These are phyloP conservation scores for Penicillium sp. DNA, from an alignment of 2,329 filamentous ascomycete species.

Conservation along the genomic window DNA sequence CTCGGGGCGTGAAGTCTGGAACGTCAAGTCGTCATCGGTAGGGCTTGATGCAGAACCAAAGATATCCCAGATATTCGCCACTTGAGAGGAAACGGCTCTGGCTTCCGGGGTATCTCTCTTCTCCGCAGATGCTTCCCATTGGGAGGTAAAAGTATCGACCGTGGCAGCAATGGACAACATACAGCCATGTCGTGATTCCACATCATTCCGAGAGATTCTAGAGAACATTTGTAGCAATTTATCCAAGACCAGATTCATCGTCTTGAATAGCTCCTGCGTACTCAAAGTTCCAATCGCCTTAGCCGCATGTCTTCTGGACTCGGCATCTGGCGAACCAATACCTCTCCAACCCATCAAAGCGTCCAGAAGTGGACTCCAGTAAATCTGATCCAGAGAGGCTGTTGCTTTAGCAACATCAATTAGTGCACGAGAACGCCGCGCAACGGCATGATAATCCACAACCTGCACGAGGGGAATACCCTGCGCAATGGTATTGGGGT, in stretches of 20 bases:
- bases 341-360: conserved; percentile 82
- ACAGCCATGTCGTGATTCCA: conserved; percentile 46
- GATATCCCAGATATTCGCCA: conserved; percentile 40
- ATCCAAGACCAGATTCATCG: conserved; percentile 32
- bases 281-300: conserved; percentile 60
- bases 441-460: conserved; percentile 91
- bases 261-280: conserved; percentile 32
- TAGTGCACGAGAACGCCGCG: conserved; percentile 78
- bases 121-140: conserved; percentile 18
- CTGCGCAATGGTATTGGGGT: conserved; percentile 77
- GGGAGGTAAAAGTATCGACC: conserved; percentile 33
- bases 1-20: conserved; percentile 41
- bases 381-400: conserved; percentile 60
- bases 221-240: conserved; percentile 35
- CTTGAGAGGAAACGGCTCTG: conserved; percentile 25
- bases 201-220: conserved; percentile 40
- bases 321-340: conserved; percentile 72
- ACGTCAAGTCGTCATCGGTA: conserved; percentile 40
- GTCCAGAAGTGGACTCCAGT: conserved; percentile 67
- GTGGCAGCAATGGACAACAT: conserved; percentile 42
- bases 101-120: conserved; percentile 24
- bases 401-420: conserved; percentile 70
- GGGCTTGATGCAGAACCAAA: conserved; percentile 35
- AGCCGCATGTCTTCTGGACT: conserved; percentile 70
- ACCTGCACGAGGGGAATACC: conserved; percentile 84